Base-by-base conservation (phyloP, 257 asterid genomes). In the Nyctanthes arbortristis region DNA sequence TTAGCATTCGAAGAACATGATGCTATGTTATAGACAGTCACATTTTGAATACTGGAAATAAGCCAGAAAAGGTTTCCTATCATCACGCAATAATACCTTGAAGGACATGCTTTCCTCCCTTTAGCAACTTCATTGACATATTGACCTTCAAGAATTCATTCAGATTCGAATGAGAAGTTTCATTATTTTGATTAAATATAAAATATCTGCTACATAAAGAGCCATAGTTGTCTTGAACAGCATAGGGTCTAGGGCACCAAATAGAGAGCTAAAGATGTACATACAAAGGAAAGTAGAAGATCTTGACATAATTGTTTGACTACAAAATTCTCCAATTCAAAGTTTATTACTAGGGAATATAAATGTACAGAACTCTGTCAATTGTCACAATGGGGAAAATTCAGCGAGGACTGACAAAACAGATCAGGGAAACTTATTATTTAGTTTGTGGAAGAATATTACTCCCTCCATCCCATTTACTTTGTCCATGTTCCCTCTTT, bases 31-130 rank as follows among this genome's bases (percentile, higher is more conserved):
- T n/a, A n/a, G 22, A 16, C 9, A 20, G n/a, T 43, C 6, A 43
- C 2, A 16, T 13, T 43, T 43, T 14, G 16, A 14, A 2, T 43
- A n/a, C 14, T 43, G 54, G 5, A 43, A 43, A 22, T 39, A 43
- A 14, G 54, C 54, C n/a, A n/a, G n/a, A 14, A 43, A 43, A 20
- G 5, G 24, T 1, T 8, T n/a, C n/a, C n/a, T n/a, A n/a, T n/a
- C n/a, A n/a, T n/a, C n/a, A n/a, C n/a, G n/a, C n/a, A n/a, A n/a
- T n/a, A 63, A 13, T 64, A 82, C 87, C 87, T 82, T 82, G 87
- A 28, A 82, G 75, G 72, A 82, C 87, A 69, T 79, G 83, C 69
- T 82, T 82, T 63, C 87, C 87, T 65, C 56, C 82, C 77, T 71
- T 82, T 22, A 82, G 75, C 30, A 82, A 39, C 77, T 69, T 79